phyloP scores from a whole-genome alignment of 139 green algal genomes.

The Micractinium conductrix region DNA sequence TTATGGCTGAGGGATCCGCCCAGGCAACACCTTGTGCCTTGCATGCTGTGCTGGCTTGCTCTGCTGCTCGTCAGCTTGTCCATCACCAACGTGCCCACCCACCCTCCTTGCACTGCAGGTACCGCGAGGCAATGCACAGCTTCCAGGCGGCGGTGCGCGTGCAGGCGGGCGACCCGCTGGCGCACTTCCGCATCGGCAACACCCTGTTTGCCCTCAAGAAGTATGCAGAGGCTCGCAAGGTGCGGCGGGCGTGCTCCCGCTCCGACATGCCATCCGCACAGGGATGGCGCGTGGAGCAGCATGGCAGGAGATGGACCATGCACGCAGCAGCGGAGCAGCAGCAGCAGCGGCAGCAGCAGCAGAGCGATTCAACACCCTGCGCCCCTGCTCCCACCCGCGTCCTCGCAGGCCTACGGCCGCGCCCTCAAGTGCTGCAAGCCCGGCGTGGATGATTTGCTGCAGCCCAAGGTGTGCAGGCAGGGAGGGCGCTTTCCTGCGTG shows the following conservation, averaged over 20 bases:
- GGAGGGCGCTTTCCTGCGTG: no score
- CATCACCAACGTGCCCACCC: background rate
- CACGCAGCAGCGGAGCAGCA: no score
- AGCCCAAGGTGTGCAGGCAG: slow-evolving; percentile 2
- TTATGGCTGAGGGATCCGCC: no score
- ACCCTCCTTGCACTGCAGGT: slow-evolving; percentile 30
- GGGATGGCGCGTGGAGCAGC: no score
- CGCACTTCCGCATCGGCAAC: slow-evolving; percentile 73
- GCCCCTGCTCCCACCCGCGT: no score
- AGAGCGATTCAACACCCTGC: no score
- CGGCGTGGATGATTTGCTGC: slow-evolving; percentile 15
- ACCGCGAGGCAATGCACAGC: slow-evolving; percentile 46
- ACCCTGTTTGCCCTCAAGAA: slow-evolving; percentile 61
- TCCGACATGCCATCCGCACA: no score
- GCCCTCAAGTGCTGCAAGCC: slow-evolving; percentile 32
- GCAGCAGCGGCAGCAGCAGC: no score
- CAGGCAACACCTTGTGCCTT: no score
- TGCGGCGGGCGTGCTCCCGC: background rate
- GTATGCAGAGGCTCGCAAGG: slow-evolving; percentile 45
- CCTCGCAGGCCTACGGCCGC: slow-evolving; percentile 22
- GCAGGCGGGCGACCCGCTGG: slow-evolving; percentile 55
- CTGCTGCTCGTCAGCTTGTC: no score
- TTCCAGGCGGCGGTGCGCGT: slow-evolving; percentile 57
- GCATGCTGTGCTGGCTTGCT: no score
- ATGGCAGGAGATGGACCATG: no score